A percentile compares a stretch with the other conserved stretches of the same genome.
phyloP scores from a whole-genome alignment of 2,329 filamentous ascomycete genomes.

The Claviceps sorghi region DNA sequence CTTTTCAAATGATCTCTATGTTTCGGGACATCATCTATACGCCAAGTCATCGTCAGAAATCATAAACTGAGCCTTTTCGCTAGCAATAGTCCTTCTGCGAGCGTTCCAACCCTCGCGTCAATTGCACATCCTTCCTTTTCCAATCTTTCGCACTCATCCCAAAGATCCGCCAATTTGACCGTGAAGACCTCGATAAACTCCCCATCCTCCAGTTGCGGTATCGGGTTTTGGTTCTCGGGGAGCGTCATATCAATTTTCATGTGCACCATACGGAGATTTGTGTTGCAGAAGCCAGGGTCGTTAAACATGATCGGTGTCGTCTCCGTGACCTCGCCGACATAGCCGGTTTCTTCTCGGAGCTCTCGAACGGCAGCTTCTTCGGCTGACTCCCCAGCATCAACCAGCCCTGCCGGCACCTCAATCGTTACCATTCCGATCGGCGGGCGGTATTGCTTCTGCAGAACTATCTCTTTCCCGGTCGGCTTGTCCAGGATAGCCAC shows the following conservation, averaged over 20 bases:
- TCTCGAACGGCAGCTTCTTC: conserved; percentile 49
- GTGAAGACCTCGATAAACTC: conserved; percentile 74
- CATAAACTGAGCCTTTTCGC: conserved; percentile 41
- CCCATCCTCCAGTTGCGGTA: conserved; percentile 59
- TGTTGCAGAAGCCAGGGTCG: conserved; percentile 53
- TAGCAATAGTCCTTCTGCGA: conserved; percentile 66
- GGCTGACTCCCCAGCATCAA: conserved; percentile 46
- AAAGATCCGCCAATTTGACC: conserved; percentile 48
- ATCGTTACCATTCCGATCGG: conserved; percentile 45
- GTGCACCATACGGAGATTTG: conserved; percentile 56
- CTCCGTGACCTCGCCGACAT: conserved; percentile 38
- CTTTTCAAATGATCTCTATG: neutral
- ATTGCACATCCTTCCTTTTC: conserved; percentile 62
- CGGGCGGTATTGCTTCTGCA: conserved; percentile 54
- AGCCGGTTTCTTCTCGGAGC: conserved; percentile 53
- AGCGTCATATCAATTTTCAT: conserved; percentile 55
- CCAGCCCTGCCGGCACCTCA: conserved; percentile 49
- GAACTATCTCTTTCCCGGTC: conserved; percentile 38
- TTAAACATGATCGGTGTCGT: conserved; percentile 54
- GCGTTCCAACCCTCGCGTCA: conserved; percentile 61
- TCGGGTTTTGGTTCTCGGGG: conserved; percentile 53
- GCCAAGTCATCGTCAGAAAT: neutral
- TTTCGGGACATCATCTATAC: neutral
- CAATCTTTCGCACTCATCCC: conserved; percentile 49
- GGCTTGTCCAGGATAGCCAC: conserved; percentile 49